Evolutionary conservation across 2,329 filamentous ascomycete species (phyloP), one percentile per base, ranked within the genome.

Genomic region (Cyphellophora europaea): DNA sequence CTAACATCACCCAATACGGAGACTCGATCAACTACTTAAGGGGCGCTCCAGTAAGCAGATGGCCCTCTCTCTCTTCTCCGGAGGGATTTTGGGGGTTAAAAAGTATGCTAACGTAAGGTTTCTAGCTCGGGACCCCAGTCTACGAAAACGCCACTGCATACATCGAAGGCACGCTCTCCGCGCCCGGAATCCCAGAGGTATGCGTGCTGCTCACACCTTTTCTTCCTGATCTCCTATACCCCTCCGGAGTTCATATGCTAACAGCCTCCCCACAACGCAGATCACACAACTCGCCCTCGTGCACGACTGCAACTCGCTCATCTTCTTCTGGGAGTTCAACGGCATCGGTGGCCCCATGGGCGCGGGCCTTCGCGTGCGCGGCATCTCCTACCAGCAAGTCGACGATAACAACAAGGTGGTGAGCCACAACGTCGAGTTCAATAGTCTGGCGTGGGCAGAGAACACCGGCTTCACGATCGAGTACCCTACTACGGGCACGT

Each of bases 21-120:
- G 44, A 47, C 33, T 45, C 44, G 2, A 47, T 47, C 40, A 47
- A 47, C 30, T 43, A 41, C 16, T 35, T 45, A 15, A 37, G 39
- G 28, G 37, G 35, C 5, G 29, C 35, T 23, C 42, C 42, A 2
- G 43, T 44, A 43, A 12, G 38, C 11, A 18, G 14, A 13, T 11
- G 13, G 5, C 15, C 11, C 12, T 18, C 13, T 30, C 6, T 13
- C 13, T 21, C n/a, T 4, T n/a, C 11, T 10, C 28, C n/a, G 11
- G 8, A 17, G 11, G 21, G 27, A 12, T 25, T 11, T 27, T 35
- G 19, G 35, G 17, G 11, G 5, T 12, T 15, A 10, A 12, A 13
- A 42, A 37, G 19, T 39, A 13, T 36, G 40, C 30, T 18, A 32
- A 14, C 15, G 27, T n/a, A 40, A 33, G 11, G 33, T 37, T 31